These are phyloP conservation scores for Hibiscus trionum DNA, from an alignment of 345 rosid genomes.

Conservation along the genomic window DNA sequence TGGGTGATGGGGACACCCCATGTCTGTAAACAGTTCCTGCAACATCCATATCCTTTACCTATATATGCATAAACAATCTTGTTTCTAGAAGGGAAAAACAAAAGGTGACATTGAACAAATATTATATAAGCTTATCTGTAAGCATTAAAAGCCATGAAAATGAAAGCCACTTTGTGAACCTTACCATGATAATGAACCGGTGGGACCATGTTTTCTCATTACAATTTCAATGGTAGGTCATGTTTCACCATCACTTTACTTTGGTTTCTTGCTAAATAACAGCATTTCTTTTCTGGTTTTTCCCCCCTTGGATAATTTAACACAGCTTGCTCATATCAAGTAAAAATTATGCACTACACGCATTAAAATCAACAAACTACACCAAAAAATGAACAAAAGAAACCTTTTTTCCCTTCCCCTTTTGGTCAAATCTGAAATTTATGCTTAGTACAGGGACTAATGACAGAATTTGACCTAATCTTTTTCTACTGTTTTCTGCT, in stretches of 20 bases:
- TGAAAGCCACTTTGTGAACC: conserved; percentile 24
- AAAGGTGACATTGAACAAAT: not conserved
- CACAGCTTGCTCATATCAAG: not conserved
- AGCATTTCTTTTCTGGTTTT: not conserved
- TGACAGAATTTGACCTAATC: too few species aligned
- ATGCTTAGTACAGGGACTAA: too few species aligned
- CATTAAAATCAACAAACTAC: not conserved
- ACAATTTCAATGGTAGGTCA: conserved; percentile 36
- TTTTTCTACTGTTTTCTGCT: too few species aligned
- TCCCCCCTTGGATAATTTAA: conserved; percentile 2
- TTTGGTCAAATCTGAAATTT: too few species aligned
- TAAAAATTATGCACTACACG: not conserved
- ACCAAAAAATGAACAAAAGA: too few species aligned
- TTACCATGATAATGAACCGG: conserved; percentile 21
- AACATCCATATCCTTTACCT: too few species aligned
- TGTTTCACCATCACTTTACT: conserved; percentile 31
- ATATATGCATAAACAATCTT: not conserved
- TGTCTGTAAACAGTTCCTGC: too few species aligned
- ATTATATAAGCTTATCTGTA: conserved; percentile 7
- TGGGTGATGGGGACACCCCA: too few species aligned
- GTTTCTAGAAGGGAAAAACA: not conserved
- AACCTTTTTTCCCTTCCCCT: too few species aligned
- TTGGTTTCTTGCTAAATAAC: conserved; percentile 3
- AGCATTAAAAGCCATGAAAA: conserved; percentile 24
- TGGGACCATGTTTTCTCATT: conserved; percentile 30